A percentile compares a stretch with the other conserved stretches of the same genome.
Conservation (phyloP, 2,329 filamentous ascomycete genomes). For the Sphaerulina populicola region DNA sequence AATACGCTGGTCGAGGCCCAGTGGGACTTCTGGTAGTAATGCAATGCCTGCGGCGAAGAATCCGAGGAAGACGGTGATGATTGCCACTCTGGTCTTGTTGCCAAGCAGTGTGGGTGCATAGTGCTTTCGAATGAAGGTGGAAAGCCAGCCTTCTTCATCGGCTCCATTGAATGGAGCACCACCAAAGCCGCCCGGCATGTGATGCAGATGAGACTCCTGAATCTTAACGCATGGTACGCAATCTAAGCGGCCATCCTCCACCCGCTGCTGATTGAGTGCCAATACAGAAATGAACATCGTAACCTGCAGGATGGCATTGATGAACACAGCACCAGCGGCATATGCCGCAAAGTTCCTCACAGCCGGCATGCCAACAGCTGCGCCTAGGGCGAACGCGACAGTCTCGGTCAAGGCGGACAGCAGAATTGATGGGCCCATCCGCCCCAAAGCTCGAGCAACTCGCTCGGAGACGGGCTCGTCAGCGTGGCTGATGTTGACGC, state of each 20-base stretch:
- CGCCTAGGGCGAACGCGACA: slow-evolving; percentile 81
- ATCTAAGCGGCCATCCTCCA: slow-evolving; percentile 81
- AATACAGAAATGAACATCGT: slow-evolving; percentile 95
- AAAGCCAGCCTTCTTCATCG: slow-evolving; percentile 73
- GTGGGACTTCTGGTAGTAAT: slow-evolving; percentile 70
- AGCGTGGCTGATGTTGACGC: slow-evolving; percentile 84
- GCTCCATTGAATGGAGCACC: slow-evolving; percentile 58
- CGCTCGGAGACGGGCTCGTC: slow-evolving; percentile 81
- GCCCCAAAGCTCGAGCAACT: slow-evolving; percentile 77
- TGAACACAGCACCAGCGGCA: slow-evolving; percentile 88
- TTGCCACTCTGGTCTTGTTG: slow-evolving; percentile 66
- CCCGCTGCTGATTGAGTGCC: slow-evolving; percentile 80
- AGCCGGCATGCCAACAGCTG: slow-evolving; percentile 94
- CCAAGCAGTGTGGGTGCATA: slow-evolving; percentile 78
- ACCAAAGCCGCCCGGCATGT: slow-evolving; percentile 54
- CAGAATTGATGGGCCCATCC: slow-evolving; percentile 94
- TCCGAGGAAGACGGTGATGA: slow-evolving; percentile 76
- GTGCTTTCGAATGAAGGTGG: slow-evolving; percentile 79
- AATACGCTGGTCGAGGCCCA: slow-evolving; percentile 89
- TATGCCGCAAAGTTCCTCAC: slow-evolving; percentile 97
- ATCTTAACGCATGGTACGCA: slow-evolving; percentile 85
- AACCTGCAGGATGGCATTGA: slow-evolving; percentile 93
- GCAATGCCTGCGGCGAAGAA: slow-evolving; percentile 79
- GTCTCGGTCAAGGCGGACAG: slow-evolving; percentile 94
- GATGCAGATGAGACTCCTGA: slow-evolving; percentile 61